Conservation (phyloP, 768 basidiomycete species). For the Tulasnella sp. region DNA sequence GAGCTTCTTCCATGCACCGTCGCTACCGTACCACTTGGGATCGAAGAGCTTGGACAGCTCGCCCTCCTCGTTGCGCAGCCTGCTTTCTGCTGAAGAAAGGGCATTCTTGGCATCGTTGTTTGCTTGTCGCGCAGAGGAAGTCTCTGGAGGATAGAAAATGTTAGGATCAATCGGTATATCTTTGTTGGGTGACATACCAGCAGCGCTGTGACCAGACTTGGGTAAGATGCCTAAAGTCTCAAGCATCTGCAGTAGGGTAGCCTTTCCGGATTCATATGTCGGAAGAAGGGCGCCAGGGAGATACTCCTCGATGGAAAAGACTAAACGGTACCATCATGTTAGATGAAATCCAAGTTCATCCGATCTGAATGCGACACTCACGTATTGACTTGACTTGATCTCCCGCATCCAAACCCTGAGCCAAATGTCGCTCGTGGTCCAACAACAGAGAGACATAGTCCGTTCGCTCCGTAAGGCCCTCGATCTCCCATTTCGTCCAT, state of each 20-base stretch:
- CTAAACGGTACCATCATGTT: slow-evolving; percentile 40
- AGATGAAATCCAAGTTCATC: background rate
- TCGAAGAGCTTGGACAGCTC: slow-evolving; percentile 66
- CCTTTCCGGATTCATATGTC: slow-evolving; percentile 63
- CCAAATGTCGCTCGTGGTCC: slow-evolving; percentile 68
- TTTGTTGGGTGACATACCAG: slow-evolving; percentile 37
- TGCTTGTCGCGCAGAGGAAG: slow-evolving; percentile 59
- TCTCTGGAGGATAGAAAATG: slow-evolving; percentile 39
- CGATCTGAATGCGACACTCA: slow-evolving; percentile 41
- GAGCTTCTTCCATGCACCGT: slow-evolving; percentile 96
- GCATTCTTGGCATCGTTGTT: slow-evolving; percentile 37
- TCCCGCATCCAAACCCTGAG: slow-evolving; percentile 30
- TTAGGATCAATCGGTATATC: background rate
- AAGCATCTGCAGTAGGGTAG: slow-evolving; percentile 58
- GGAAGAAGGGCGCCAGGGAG: slow-evolving; percentile 78
- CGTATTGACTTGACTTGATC: slow-evolving; percentile 45
- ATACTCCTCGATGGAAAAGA: slow-evolving; percentile 75
- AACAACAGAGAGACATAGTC: slow-evolving; percentile 75
- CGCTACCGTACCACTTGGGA: slow-evolving; percentile 59
- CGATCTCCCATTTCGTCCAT: slow-evolving; percentile 55
- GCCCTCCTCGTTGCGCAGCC: slow-evolving; percentile 52
- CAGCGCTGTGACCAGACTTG: slow-evolving; percentile 37
- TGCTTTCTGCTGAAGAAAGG: slow-evolving; percentile 53
- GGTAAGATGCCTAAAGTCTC: slow-evolving; percentile 56
- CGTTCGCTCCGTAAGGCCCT: slow-evolving; percentile 35